phyloP scores from a whole-genome alignment of 2,329 filamentous ascomycete genomes.

The Neofusicoccum laricinum region DNA sequence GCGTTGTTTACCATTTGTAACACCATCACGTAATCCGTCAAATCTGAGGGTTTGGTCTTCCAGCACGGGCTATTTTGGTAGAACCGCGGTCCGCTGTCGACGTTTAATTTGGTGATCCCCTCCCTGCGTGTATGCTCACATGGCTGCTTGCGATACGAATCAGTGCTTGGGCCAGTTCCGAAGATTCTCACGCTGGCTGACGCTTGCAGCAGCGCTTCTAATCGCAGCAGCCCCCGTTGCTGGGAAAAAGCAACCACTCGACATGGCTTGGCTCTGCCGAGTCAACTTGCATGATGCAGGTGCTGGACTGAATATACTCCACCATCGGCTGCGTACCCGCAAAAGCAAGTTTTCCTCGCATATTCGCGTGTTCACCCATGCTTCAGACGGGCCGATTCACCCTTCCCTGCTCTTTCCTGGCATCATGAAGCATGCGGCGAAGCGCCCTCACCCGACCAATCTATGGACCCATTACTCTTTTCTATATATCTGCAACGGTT shows the following conservation, averaged over 20 bases:
- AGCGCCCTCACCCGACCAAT: not conserved
- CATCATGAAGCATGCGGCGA: not conserved
- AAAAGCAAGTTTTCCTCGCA: not conserved
- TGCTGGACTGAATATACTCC: not conserved
- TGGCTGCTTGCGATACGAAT: not conserved
- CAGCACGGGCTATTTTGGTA: not conserved
- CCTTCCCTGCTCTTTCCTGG: not conserved
- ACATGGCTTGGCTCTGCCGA: not conserved
- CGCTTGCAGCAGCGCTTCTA: not conserved
- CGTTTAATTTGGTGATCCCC: not conserved
- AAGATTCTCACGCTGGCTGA: not conserved
- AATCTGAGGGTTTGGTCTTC: not conserved
- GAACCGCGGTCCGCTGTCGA: not conserved
- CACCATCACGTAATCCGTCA: not conserved
- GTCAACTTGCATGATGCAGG: not conserved
- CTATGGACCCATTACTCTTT: not conserved
- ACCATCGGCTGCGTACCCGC: not conserved
- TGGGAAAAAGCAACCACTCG: not conserved
- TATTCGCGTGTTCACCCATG: not conserved
- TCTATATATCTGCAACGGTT: not conserved
- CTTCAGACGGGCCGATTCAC: not conserved
- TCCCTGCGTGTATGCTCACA: not conserved
- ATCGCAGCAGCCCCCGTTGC: no score
- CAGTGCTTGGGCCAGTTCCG: not conserved
- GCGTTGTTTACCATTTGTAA: constrained; percentile 5